These are phyloP conservation scores for Debaryomyces fabryi DNA, from an alignment of 1,139 yeast genomes.

Conservation along the genomic window DNA sequence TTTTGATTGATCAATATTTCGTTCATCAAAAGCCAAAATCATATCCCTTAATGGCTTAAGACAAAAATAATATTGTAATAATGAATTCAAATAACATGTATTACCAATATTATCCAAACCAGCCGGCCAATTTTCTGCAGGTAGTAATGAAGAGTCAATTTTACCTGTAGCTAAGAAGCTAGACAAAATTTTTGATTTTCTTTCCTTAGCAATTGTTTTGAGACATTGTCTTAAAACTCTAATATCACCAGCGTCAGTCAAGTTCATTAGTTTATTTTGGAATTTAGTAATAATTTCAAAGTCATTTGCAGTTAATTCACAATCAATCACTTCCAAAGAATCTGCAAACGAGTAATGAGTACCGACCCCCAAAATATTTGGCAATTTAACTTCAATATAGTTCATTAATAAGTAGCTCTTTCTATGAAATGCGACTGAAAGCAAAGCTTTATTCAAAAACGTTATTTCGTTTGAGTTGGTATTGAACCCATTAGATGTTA, in stretches of 20 bases:
- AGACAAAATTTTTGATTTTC: slow-evolving; percentile 53
- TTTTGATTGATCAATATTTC: slow-evolving; percentile 20
- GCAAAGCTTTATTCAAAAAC: slow-evolving; percentile 35
- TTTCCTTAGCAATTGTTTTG: slow-evolving; percentile 47
- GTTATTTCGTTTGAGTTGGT: slow-evolving; percentile 43
- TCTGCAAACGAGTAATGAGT: slow-evolving; percentile 21
- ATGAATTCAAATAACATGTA: slow-evolving; percentile 89
- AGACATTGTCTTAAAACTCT: slow-evolving; percentile 54
- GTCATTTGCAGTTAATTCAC: slow-evolving; percentile 51
- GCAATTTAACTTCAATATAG: slow-evolving; percentile 48
- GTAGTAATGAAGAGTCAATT: slow-evolving; percentile 60
- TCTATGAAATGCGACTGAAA: slow-evolving; percentile 45
- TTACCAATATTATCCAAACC: slow-evolving; percentile 94
- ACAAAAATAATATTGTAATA: slow-evolving; percentile 86
- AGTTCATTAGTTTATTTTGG: slow-evolving; percentile 38
- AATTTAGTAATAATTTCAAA: slow-evolving; percentile 58
- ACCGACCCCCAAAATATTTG: slow-evolving; percentile 29
- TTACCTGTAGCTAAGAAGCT: slow-evolving; percentile 60
- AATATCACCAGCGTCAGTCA: slow-evolving; percentile 35
- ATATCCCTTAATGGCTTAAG: slow-evolving; percentile 77
- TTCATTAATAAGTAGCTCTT: slow-evolving; percentile 47
- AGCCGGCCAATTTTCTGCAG: slow-evolving; percentile 77
- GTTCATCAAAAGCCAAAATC: slow-evolving; percentile 55
- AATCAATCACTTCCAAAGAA: slow-evolving; percentile 48
- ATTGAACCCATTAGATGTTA: slow-evolving; percentile 60